phyloP scores from a whole-genome alignment of 176 grass and related monocot genomes.

The Bothriochloa decipiens region DNA sequence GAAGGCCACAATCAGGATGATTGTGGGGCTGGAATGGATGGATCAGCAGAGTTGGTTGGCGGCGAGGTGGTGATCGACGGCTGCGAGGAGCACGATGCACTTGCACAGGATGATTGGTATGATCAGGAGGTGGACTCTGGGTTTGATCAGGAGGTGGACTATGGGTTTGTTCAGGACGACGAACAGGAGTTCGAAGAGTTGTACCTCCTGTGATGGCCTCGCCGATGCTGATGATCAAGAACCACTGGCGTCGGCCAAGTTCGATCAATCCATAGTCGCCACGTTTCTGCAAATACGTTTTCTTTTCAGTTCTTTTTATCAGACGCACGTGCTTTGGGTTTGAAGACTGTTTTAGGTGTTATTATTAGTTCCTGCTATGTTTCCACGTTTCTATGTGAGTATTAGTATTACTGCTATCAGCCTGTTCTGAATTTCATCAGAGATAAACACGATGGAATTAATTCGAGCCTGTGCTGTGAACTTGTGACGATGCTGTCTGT shows the following conservation, averaged over 20 bases:
- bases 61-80: neutral
- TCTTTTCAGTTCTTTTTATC: neutral
- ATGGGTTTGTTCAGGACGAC: neutral
- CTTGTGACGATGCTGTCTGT: neutral
- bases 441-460: neutral
- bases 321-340: neutral
- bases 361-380: neutral
- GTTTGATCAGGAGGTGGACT: neutral
- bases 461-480: neutral
- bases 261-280: neutral
- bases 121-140: neutral
- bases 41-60: neutral
- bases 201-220: neutral
- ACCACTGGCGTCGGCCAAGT: neutral
- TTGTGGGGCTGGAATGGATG: neutral
- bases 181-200: neutral
- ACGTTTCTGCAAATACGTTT: neutral
- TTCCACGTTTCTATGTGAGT: neutral
- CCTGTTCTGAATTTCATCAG: neutral
- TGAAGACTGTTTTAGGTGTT: neutral
- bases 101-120: constrained; percentile 34
- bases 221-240: neutral
- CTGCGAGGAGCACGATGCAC: neutral
- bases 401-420: neutral
- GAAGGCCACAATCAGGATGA: too few species aligned